Evolutionary conservation across 2,329 filamentous ascomycete genomes (phyloP), one percentile per base, ranked within the genome.

Genomic region (Epichloe sp.): DNA sequence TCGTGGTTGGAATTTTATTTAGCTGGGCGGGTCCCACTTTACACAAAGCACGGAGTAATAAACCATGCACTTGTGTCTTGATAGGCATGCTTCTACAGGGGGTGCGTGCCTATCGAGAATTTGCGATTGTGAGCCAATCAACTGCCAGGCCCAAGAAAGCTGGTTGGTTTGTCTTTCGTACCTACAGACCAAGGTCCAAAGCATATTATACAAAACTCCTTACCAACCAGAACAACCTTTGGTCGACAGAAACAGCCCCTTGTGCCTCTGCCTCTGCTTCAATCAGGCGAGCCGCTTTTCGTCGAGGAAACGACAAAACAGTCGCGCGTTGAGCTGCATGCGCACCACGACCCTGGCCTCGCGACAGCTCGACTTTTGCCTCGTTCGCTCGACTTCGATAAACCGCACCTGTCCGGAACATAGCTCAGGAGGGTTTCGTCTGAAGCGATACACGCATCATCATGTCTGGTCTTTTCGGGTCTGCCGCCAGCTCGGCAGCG

Each of bases 401-500:
- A 47, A 45, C 46, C 47, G 43, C 57, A 50, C 47, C 48, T 60
- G 5, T 36, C 5, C 26, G 26, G 10, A 31, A 11, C 8, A 11
- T 26, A 37, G n/a, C 23, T 46, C 5, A 3, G 40, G 21, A 3
- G 40, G 21, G 7, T 34, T 21, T 36, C 47, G 15, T 41, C 42
- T 7, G 37, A 37, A 17, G n/a, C 31, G n/a, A 34, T 14, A 41
- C 21, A 36, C 23, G 14, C 54, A 71, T 57, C 54, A 71, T 57
- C 45, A 88, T 90, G 86, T 77, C 85, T 35, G 74, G 74, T 51
- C 71, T 83, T 51, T 84, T 83, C 61, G 76, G 77, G 52, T 62
- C 73, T 50, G 61, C 79, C 47, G 60, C 80, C 36, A 61, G 78
- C 34, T 62, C 81, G 21, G 60, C 82, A 35, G 60, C 80, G 35